phyloP scores from a whole-genome alignment of 371 early-diverging fungal species.

The Mortierella sp. region DNA sequence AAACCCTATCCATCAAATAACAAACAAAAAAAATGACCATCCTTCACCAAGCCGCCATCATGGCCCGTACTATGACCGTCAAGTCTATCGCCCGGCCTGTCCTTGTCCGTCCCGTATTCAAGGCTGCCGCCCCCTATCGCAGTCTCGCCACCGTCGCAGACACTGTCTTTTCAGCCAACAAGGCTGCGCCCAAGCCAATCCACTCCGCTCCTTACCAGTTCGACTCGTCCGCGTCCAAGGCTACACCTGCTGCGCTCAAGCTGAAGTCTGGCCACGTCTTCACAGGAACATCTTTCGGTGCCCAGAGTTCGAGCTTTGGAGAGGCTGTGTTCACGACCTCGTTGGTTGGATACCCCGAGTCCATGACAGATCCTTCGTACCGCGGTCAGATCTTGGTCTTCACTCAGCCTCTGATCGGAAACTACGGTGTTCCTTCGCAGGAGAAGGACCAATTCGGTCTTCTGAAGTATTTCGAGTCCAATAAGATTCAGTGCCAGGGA shows the following conservation, averaged over 20 bases:
- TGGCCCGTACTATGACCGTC: constrained; percentile 29
- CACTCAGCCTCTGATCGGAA: constrained; percentile 88
- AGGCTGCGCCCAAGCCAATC: constrained; percentile 54
- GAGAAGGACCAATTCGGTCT: constrained; percentile 85
- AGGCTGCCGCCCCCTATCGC: constrained; percentile 39
- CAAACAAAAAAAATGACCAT: constrained; percentile 32
- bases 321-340: constrained; percentile 63
- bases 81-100: constrained; percentile 34
- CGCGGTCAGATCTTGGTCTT: constrained; percentile 96
- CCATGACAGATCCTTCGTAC: constrained; percentile 96
- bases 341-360: constrained; percentile 95
- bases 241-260: constrained; percentile 73
- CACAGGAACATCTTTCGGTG: constrained; percentile 83
- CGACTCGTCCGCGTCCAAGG: constrained; percentile 47
- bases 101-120: constrained; percentile 21
- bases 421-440: constrained; percentile 93
- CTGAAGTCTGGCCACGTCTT: constrained; percentile 82
- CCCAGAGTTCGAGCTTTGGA: constrained; percentile 82
- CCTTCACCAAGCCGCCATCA: constrained; percentile 41
- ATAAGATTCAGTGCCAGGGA: constrained; percentile 85
- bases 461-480: constrained; percentile 87
- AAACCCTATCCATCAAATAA: constrained; percentile 10
- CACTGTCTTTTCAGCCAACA: constrained; percentile 57
- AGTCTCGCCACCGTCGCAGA: constrained; percentile 63
- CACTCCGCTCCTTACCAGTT: constrained; percentile 47